Base-by-base conservation (phyloP, 768 basidiomycete species). In the Pisolithus tinctorius region DNA sequence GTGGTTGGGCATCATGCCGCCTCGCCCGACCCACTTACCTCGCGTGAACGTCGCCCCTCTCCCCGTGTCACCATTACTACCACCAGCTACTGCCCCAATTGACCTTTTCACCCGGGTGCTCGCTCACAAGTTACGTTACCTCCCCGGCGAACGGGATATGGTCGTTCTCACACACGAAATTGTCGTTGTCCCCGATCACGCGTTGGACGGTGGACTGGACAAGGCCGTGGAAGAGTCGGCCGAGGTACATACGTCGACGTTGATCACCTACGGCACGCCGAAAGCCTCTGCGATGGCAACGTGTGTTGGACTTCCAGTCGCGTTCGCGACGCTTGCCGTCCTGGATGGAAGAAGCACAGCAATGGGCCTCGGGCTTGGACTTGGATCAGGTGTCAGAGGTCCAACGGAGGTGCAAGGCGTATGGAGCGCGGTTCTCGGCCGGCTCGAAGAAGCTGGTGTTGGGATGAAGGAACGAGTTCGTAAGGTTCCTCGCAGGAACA, bases 111-210 rank as follows among this genome's bases (percentile, higher is more conserved):
- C 92, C 1, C 65, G 71, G 36, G 72, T 93, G 6, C 78, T 96
- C 14, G 76, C 86, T 0, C 76, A 83, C 59, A 83, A 81, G 54
- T 78, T 94, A 31, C 73, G 74, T 10, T 96, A 95, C 63, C 63
- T 54, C 0, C 77, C 80, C 0, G 69, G 73, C 37, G 94, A 97
- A 65, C 79, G 84, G 16, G 94, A 97, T 64, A 81, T 92, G 70
- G 92, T 93, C 54, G 77, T 95, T 27, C 80, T 96, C 14, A 74
- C 83, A 48, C 93, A 97, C 67, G 85, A 93, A 65, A 75, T 96
- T 57, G 78, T 87, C 46, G 76, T 84, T 0, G 58, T 49, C 29
- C 53, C 64, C 34, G 40, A 16, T 41, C 27, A 42, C 54, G 8
- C 54, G 11, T 34, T 13, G 34, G 50, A 31, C 3, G 51, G 50